Base-by-base conservation (phyloP, 2,329 filamentous ascomycete species). In the Calonectria pseudoturangicola region DNA sequence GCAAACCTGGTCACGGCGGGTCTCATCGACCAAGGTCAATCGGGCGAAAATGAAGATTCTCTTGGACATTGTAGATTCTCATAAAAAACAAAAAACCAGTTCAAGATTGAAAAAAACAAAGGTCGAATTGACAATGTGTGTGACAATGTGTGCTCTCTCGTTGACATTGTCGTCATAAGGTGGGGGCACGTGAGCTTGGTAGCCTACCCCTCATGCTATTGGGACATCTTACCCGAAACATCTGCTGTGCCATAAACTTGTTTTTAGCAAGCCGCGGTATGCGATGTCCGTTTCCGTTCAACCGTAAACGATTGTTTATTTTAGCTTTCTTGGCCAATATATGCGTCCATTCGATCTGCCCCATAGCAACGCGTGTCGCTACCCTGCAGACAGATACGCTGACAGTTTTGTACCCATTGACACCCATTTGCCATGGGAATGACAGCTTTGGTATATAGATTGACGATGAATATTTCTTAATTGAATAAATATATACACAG, bases 1-100 rank as follows among this genome's bases (percentile, higher is more conserved):
- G n/a, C 70, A 9, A 10, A 73, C 73, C 70, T 73, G 63, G 18
- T 66, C 48, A 18, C 73, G 70, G 41, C 47, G 66, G 16, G 39
- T 27, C 12, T 51, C 39, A 28, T 58, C 51, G 28, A 71, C 70
- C 18, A 67, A 70, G 43, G 21, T 25, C 50, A 74, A 21, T 48
- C 60, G 63, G 2, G 70, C 73, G 4, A 74, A 64, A 10, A 70
- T 43, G 1, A 74, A 43, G 21, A 73, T n/a, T 48, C 21, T 54
- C 47, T 70, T 64, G 2, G 33, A 6, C 73, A 74, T 74, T 28
- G 28, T 70, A 15, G n/a, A 63, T 4, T 12, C 18, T 33, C 8
- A 9, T 9, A 8, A 5, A 3, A 6, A 41, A 10, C 3, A 41
- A 25, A 36, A 36, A 9, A n/a, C 28, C 25, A 13, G 9, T 2